Percentiles rank a stretch among this genome's conserved stretches.
Conservation (phyloP, 257 asterid species). For the Fraxinus anomala region DNA sequence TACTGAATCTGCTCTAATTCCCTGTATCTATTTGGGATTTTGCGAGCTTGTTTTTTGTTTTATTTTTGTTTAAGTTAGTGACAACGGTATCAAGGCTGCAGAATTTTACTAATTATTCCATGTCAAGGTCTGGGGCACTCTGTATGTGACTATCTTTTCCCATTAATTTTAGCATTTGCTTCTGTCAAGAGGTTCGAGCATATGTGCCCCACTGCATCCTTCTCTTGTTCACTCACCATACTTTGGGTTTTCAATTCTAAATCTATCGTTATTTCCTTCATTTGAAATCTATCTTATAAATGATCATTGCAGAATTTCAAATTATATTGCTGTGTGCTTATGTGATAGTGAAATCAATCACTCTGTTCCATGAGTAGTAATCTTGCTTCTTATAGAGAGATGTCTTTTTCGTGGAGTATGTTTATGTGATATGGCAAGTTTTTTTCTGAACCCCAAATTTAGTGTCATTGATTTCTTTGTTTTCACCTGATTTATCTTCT, state of each 20-base stretch:
- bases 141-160: background rate
- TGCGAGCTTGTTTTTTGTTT: background rate
- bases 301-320: background rate
- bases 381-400: background rate
- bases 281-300: background rate
- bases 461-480: background rate
- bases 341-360: background rate
- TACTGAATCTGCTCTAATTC: background rate
- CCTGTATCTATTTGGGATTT: background rate
- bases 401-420: background rate
- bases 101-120: background rate
- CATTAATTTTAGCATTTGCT: background rate
- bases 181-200: background rate
- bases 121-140: background rate
- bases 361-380: background rate
- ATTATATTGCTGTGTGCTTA: background rate
- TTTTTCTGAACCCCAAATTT: background rate
- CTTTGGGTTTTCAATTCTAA: background rate
- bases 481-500: background rate
- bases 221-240: background rate
- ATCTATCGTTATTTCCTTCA: background rate
- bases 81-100: background rate
- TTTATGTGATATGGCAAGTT: background rate
- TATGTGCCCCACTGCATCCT: background rate
- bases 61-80: background rate